phyloP scores from a whole-genome alignment of 2,329 filamentous ascomycete genomes.

The Cadophora malorum region DNA sequence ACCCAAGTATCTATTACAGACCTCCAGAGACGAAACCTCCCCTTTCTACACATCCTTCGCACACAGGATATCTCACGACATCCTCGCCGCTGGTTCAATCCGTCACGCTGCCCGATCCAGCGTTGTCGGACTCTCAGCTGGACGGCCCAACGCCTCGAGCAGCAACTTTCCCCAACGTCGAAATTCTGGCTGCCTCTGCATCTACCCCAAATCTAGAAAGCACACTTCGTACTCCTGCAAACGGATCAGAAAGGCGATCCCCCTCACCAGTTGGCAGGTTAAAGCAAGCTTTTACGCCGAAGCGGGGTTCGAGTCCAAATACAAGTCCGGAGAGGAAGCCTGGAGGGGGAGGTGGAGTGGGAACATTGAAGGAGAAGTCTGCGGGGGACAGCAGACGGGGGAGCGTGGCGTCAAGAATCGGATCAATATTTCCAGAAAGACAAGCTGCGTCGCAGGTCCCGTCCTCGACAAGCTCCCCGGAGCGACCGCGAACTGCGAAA shows the following conservation, averaged over 20 bases:
- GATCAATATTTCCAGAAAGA: slow-evolving; percentile 43
- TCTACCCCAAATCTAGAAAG: slow-evolving; percentile 46
- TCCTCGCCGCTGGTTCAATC: slow-evolving; percentile 72
- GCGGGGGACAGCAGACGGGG: slow-evolving; percentile 38
- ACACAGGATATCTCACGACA: slow-evolving; percentile 71
- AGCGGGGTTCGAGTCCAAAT: slow-evolving; percentile 49
- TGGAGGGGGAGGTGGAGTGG: slow-evolving; percentile 31
- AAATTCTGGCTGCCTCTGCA: slow-evolving; percentile 41
- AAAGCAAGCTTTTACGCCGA: slow-evolving; percentile 70
- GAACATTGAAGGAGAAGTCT: slow-evolving; percentile 33
- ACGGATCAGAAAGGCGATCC: slow-evolving; percentile 60
- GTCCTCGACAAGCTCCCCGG: slow-evolving; percentile 39
- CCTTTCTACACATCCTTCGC: slow-evolving; percentile 66
- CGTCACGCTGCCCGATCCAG: slow-evolving; percentile 53
- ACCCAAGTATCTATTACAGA: slow-evolving; percentile 32
- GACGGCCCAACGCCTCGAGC: slow-evolving; percentile 47
- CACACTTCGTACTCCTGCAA: slow-evolving; percentile 51
- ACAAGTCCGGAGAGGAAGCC: slow-evolving; percentile 53
- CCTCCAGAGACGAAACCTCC: slow-evolving; percentile 52
- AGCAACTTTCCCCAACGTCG: slow-evolving; percentile 46
- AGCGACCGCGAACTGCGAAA: slow-evolving; percentile 40
- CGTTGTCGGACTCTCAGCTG: slow-evolving; percentile 44
- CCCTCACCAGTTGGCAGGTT: slow-evolving; percentile 75
- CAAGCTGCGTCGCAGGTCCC: slow-evolving; percentile 30
- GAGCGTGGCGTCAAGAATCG: slow-evolving; percentile 42